phyloP scores from a whole-genome alignment of 2,329 filamentous ascomycete species.

The Xenosphaeropsis pyriputrescens region DNA sequence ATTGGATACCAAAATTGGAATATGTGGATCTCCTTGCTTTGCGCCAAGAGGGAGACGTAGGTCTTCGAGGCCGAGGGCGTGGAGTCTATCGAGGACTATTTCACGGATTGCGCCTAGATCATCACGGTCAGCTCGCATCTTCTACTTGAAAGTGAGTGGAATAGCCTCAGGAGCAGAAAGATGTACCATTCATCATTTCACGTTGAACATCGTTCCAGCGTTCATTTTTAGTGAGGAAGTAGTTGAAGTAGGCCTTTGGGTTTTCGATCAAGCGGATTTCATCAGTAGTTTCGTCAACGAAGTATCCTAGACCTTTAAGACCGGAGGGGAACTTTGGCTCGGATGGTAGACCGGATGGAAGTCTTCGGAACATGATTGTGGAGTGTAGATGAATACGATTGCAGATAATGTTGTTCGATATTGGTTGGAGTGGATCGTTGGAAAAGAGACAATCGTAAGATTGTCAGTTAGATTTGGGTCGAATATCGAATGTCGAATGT shows the following conservation, averaged over 20 bases:
- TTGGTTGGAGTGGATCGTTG: neutral
- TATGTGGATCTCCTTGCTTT: constrained; percentile 33
- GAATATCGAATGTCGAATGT: too few relatives aligned
- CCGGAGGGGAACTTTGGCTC: constrained; percentile 53
- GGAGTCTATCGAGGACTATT: constrained; percentile 47
- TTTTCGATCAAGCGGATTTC: constrained; percentile 58
- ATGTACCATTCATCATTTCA: constrained; percentile 57
- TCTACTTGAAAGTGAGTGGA: too few relatives aligned
- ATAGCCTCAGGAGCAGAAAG: neutral
- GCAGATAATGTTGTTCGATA: neutral
- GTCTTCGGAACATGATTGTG: constrained; percentile 59
- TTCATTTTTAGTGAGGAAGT: constrained; percentile 56
- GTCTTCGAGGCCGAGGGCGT: constrained; percentile 40
- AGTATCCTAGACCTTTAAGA: constrained; percentile 51
- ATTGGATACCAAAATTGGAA: constrained; percentile 52
- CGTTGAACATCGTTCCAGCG: constrained; percentile 65
- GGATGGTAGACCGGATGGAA: constrained; percentile 50
- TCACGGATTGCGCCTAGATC: constrained; percentile 42
- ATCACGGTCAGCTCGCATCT: constrained; percentile 2
- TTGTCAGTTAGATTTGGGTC: too few relatives aligned
- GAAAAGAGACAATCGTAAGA: too few relatives aligned
- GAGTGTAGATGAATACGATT: too few relatives aligned
- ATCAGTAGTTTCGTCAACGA: constrained; percentile 54
- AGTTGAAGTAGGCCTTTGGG: constrained; percentile 59
- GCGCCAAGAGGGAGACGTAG: constrained; percentile 45